Conservation (phyloP, 2,329 filamentous ascomycete species). For the Aspergillus aculeatinus region DNA sequence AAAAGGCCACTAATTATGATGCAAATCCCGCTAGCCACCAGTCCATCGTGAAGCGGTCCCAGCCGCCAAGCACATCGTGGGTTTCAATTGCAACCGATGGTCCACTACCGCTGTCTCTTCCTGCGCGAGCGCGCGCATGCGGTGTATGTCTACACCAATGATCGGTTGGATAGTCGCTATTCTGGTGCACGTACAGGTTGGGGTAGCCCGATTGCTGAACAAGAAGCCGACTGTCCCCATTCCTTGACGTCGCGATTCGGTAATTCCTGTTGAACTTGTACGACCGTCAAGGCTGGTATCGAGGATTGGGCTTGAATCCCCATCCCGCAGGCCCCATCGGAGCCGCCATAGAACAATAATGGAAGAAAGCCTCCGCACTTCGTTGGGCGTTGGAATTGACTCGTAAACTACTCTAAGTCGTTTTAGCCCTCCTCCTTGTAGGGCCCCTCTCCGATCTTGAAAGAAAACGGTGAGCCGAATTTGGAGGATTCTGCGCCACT, state of each 20-base stretch:
- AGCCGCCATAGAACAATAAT: not conserved
- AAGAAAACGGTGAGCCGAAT: slow-evolving; percentile 6
- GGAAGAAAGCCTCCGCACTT: not conserved
- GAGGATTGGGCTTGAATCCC: not conserved
- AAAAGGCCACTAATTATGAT: slow-evolving; percentile 8
- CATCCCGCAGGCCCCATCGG: not conserved
- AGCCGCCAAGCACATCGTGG: not conserved
- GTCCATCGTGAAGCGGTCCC: not conserved
- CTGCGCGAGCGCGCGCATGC: not conserved
- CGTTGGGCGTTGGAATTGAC: not conserved
- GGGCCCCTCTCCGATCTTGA: slow-evolving; percentile 1
- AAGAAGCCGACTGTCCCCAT: not conserved
- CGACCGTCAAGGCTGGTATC: not conserved
- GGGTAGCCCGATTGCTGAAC: not conserved
- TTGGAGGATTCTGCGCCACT: not conserved
- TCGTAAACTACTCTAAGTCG: not conserved
- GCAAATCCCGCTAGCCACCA: not conserved
- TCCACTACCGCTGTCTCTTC: not conserved
- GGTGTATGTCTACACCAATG: not conserved
- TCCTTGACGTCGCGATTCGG: slow-evolving; percentile 3
- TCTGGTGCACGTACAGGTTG: not conserved
- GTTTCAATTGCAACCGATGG: not conserved
- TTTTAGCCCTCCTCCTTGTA: not conserved
- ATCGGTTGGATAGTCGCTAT: no score
- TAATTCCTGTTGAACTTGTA: not conserved